phyloP scores from a whole-genome alignment of 352 stramenopile species.

The Phytopythium oedochilum region DNA sequence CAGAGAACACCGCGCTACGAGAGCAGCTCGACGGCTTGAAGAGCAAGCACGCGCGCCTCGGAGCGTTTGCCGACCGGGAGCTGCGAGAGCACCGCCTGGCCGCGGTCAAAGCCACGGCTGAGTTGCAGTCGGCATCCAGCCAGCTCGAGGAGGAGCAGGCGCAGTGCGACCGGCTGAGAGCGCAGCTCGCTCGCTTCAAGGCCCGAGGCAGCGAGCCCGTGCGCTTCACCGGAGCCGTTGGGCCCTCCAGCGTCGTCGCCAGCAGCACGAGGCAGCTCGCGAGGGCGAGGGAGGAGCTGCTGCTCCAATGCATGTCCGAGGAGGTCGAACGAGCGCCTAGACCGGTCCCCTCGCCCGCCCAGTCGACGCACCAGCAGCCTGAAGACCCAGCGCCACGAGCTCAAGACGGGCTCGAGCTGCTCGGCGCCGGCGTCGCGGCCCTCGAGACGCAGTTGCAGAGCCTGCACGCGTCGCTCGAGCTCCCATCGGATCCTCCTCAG shows the following conservation, averaged over 20 bases:
- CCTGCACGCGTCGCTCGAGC: slow-evolving; percentile 1
- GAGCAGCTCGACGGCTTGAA: slow-evolving; percentile 11
- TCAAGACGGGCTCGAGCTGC: neutral
- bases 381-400: neutral
- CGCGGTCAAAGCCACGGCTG: slow-evolving; percentile 31
- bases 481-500: no score
- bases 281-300: neutral
- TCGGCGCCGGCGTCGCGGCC: neutral
- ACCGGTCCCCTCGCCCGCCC: no score
- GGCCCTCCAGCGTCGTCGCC: neutral
- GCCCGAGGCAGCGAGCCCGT: slow-evolving; percentile 15
- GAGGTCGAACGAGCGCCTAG: neutral
- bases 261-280: neutral
- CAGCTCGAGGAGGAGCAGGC: slow-evolving; percentile 30
- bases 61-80: slow-evolving; percentile 14
- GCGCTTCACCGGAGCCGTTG: neutral
- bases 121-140: slow-evolving; percentile 28
- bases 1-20: slow-evolving; percentile 30
- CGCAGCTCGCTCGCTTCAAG: slow-evolving; percentile 19
- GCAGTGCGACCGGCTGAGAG: slow-evolving; percentile 24
- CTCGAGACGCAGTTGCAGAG: neutral
- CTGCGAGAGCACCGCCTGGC: slow-evolving; percentile 23
- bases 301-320: neutral
- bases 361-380: no score
- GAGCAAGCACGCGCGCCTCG: slow-evolving; percentile 2